Conservation (phyloP, 306 rosid genomes). For the Pterocarpus macrocarpus region DNA sequence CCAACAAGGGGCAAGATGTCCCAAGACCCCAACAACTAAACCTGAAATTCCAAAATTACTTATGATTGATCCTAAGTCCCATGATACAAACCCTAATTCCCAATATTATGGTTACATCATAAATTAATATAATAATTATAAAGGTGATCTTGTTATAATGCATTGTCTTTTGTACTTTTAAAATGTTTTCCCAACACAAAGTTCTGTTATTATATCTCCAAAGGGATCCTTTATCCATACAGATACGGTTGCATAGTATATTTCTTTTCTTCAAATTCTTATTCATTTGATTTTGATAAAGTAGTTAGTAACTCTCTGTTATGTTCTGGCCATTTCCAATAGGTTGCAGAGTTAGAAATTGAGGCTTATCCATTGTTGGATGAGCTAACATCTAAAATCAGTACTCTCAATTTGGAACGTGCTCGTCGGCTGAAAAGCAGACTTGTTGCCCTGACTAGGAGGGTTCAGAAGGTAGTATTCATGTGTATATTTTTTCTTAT, state of each 20-base stretch:
- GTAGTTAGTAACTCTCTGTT: constrained; percentile 45
- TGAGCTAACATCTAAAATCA: constrained; percentile 95
- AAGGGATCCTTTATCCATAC: neutral
- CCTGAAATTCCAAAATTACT: no score
- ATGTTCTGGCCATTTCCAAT: constrained; percentile 46
- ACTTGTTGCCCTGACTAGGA: constrained; percentile 95
- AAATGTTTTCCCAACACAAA: no score
- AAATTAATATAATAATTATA: no score
- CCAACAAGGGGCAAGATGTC: no score
- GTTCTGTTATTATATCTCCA: neutral
- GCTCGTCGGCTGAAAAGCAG: constrained; percentile 98
- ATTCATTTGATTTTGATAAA: constrained; percentile 40
- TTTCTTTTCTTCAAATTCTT: constrained; percentile 25
- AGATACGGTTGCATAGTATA: neutral
- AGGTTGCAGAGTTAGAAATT: constrained; percentile 97
- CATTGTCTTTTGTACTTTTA: no score
- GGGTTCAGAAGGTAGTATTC: constrained; percentile 91
- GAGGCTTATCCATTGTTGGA: constrained; percentile 96
- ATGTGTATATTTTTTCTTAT: constrained; percentile 40
- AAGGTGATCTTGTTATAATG: no score
- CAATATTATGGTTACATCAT: no score
- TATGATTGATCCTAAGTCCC: no score
- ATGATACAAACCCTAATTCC: no score
- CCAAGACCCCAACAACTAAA: no score
- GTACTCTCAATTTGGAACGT: constrained; percentile 98